Base-by-base conservation (phyloP, 1,139 yeast species). In the Saccharomyces hybrid region DNA sequence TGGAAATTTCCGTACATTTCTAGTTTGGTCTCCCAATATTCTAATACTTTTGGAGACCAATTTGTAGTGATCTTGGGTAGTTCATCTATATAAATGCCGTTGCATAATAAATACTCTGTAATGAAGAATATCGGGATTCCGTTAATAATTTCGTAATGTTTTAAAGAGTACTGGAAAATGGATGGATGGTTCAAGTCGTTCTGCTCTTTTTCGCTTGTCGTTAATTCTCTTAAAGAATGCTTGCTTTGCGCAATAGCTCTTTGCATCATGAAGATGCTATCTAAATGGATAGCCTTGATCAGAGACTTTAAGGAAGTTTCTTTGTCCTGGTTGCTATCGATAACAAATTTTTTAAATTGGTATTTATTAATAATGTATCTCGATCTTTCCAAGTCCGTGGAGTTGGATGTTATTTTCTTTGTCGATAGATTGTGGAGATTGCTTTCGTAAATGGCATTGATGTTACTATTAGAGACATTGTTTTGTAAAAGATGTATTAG, bases 41-140 rank as follows among this genome's bases (percentile, higher is more conserved):
- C 65, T 31, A 66, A 50, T 29, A 61, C 62, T 8, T 57, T 54
- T 20, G 52, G 52, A 14, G 63, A 51, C 50, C 59, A 56, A 5
- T 49, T 44, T 23, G 52, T 26, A n/a, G 54, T 42, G 9, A 57
- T 51, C 41, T 52, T 25, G 13, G 60, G 57, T 28, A 56, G 9
- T 20, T 54, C 51, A 38, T 64, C 67, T 77, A 13, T 62, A 5
- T 59, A 56, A 46, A 66, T 50, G 3, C 95, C 95, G 67, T 88
- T 87, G 57, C 86, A 75, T 2, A 85, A 63, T 13, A 91, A 72
- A 42, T 88, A 73, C 64, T 90, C 96, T 0, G 96, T 82, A 25
- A 87, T 72, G n/a, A 85, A 84, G 69, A 85, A 90, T 54, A 77
- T 53, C 59, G 79, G 60, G 66, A 68, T 56, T 8, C 61, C 60